Percentiles rank a stretch among this genome's conserved stretches.
phyloP scores from a whole-genome alignment of 1,284 basidiomycete species.

The Golubevia sp. region DNA sequence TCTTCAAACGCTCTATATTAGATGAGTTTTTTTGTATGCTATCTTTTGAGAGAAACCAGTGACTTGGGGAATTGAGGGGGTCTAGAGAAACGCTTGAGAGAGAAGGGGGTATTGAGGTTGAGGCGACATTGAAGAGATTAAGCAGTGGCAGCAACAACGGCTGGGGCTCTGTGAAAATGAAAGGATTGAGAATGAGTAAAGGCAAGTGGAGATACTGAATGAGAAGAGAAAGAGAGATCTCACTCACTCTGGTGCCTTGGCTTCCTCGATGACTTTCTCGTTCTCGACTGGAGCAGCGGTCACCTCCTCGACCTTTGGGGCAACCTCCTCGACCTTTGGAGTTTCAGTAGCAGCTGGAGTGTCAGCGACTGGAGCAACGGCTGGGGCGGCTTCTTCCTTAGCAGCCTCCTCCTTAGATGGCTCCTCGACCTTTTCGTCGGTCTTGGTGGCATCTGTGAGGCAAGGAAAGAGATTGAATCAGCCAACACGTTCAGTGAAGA shows the following conservation, averaged over 20 bases:
- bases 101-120: no score
- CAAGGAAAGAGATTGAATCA: not conserved
- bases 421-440: not conserved
- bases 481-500: not conserved
- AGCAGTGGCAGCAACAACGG: no score
- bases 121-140: no score
- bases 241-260: conserved; percentile 14
- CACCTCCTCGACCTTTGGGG: conserved; percentile 15
- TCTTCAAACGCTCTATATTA: no score
- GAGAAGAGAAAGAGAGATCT: not conserved
- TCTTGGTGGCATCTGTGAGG: not conserved
- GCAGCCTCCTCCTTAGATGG: conserved; percentile 1
- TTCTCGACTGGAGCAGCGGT: conserved; percentile 11
- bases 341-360: conserved; percentile 16
- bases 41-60: no score
- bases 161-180: not conserved
- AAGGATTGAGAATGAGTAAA: not conserved
- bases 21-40: no score
- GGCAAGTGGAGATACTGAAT: not conserved
- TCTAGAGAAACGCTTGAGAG: no score
- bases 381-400: conserved; percentile 27
- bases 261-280: conserved; percentile 14
- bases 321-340: conserved; percentile 12
- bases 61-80: no score
- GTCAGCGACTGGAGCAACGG: conserved; percentile 15